Evolutionary conservation across 805 yeast species (phyloP), one percentile per base, ranked within the genome.

Genomic region (Nakazawaea ernobii): DNA sequence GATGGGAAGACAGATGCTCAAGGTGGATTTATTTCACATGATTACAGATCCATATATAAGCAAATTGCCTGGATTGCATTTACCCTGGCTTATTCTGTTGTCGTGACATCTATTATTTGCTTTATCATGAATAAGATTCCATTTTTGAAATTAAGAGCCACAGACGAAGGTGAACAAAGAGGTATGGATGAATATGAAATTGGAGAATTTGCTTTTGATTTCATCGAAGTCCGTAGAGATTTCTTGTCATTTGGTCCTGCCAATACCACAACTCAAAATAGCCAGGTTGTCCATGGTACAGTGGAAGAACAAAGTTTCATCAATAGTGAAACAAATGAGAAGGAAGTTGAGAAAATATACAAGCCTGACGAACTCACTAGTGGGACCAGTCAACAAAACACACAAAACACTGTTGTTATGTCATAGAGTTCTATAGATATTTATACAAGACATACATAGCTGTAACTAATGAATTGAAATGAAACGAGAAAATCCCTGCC

Each of bases 121-220:
- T 76, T 79, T 54, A 81, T 79, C 37, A 73, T 90, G 45, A 73
- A 92, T 67, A 75, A 73, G 53, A 83, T 89, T 29, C 99, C 98
- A 6, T 91, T 90, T 13, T 75, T 88, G 57, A 74, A 82, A 44
- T 71, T 94, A 58, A 77, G 97, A 60, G 89, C 89, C 5, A 74
- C 80, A 52, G 95, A 86, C 63, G 82, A 84, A 32, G 96, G 84
- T 20, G 99, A 92, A 65, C 87, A 84, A 53, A 71, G 73, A 30
- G 99, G 99, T 49, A 78, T 91, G 70, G 99, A 92, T 65, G 97
- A 91, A 65, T 96, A 89, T 67, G 97, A 92, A 69, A 87, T 92
- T 56, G 99, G 98, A 44, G 99, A 92, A 68, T 92, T 91, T 68
- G 98, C 98, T n/a, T 92, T 92, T 65, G 98, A 92, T 66, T 92